Evolutionary conservation across 306 rosid genomes (phyloP).

Genomic region (Dryas drummondii): DNA sequence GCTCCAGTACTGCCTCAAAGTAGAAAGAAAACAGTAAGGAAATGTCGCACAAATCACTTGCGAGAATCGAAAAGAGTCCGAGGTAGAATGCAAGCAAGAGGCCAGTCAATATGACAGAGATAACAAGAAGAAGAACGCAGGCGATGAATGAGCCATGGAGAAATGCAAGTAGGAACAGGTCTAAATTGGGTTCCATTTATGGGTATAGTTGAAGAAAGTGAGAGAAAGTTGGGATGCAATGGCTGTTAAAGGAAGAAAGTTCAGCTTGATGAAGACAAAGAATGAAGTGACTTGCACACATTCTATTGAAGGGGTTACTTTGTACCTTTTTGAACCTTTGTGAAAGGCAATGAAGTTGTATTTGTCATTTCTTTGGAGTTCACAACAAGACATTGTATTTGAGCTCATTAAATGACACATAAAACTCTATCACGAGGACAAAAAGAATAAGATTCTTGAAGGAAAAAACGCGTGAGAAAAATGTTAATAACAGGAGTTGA

Average conservation of each 20-base stretch:
- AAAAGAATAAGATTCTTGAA: too few species aligned
- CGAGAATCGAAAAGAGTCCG: conserved; percentile 22
- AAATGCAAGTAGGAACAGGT: conserved; percentile 34
- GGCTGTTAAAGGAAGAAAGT: not conserved
- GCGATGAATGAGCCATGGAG: conserved; percentile 42
- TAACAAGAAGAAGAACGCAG: conserved; percentile 26
- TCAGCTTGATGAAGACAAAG: conserved; percentile 9
- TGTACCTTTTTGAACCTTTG: not conserved
- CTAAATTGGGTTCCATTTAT: conserved; percentile 34
- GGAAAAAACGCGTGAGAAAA: too few species aligned
- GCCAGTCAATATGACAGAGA: conserved; percentile 12
- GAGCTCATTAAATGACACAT: not conserved
- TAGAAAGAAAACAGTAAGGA: conserved; percentile 11
- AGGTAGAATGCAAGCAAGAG: conserved; percentile 28
- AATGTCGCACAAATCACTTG: conserved; percentile 20
- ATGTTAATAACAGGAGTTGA: too few species aligned
- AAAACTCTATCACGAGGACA: too few species aligned
- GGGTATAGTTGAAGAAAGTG: not conserved
- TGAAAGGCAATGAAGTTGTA: not conserved
- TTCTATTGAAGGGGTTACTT: not conserved
- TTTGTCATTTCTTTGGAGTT: not conserved
- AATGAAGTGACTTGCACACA: conserved; percentile 35
- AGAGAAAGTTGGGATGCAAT: not conserved
- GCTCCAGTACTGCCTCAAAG: conserved; percentile 15
- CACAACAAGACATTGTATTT: not conserved